Conservation (phyloP, 495 filamentous ascomycete species). For the Xylaria bambusicola region DNA sequence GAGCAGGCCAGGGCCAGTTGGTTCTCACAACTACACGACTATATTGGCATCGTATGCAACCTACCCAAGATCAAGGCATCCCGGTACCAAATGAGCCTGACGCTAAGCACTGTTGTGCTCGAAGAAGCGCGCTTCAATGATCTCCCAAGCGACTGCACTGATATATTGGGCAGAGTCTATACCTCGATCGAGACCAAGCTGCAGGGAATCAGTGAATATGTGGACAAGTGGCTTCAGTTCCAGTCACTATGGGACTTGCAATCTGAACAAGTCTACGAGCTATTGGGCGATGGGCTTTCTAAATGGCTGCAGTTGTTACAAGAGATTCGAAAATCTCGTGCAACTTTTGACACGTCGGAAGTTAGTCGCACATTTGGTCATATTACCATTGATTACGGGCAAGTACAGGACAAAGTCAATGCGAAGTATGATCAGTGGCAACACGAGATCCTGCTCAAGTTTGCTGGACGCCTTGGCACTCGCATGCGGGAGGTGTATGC, state of each 20-base stretch:
- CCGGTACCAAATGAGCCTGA: slow-evolving; percentile 81
- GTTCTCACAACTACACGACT: slow-evolving; percentile 88
- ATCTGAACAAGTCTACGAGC: slow-evolving; percentile 89
- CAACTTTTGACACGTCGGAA: slow-evolving; percentile 95
- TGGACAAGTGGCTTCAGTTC: slow-evolving; percentile 97
- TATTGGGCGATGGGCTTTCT: slow-evolving; percentile 85
- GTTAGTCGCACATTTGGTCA: slow-evolving; percentile 89
- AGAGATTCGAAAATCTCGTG: slow-evolving; percentile 88
- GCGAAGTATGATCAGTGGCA: slow-evolving; percentile 99
- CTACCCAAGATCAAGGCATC: slow-evolving; percentile 91
- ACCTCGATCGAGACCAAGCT: slow-evolving; percentile 76
- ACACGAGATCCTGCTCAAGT: slow-evolving; percentile 90
- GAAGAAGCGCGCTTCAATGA: slow-evolving; percentile 78
- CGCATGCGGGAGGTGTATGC: slow-evolving; percentile 86
- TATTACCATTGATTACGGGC: slow-evolving; percentile 92
- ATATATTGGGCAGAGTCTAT: slow-evolving; percentile 77
- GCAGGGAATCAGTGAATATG: slow-evolving; percentile 72
- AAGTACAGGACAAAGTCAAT: slow-evolving; percentile 97
- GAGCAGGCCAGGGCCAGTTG: slow-evolving; percentile 91
- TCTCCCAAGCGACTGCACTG: slow-evolving; percentile 78
- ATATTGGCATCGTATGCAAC: slow-evolving; percentile 90
- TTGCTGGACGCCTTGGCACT: slow-evolving; percentile 83
- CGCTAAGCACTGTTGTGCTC: slow-evolving; percentile 62
- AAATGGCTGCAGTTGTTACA: slow-evolving; percentile 92
- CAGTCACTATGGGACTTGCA: slow-evolving; percentile 98